A percentile compares a stretch with the other conserved stretches of the same genome.
Conservation (phyloP, 2,329 filamentous ascomycete genomes). For the Alternaria triticimaculans region DNA sequence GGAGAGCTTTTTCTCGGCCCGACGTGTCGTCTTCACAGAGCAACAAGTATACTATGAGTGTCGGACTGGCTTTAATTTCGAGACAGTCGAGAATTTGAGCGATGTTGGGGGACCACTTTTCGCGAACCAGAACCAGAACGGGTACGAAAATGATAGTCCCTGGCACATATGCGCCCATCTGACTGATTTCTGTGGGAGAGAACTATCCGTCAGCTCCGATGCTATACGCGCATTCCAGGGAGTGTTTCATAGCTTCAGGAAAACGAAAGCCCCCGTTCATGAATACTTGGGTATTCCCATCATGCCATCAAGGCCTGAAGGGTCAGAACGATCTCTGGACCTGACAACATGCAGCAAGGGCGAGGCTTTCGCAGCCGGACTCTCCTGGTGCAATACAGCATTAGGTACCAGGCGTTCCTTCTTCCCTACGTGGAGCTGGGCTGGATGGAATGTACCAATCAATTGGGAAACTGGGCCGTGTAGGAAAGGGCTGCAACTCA, state of each 20-base stretch:
- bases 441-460: neutral
- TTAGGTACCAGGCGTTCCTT: neutral
- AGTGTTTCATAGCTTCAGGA: neutral
- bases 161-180: neutral
- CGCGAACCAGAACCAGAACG: too few relatives aligned
- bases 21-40: neutral
- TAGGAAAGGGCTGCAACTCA: accelerated
- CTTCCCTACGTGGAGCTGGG: neutral
- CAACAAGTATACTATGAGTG: neutral
- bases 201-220: neutral
- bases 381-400: neutral
- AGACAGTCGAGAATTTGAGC: neutral
- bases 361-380: neutral
- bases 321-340: accelerated
- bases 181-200: neutral
- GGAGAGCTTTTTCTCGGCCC: neutral
- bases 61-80: neutral
- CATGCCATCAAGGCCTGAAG: neutral
- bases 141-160: accelerated
- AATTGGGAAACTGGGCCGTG: neutral
- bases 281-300: neutral
- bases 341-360: accelerated
- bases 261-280: accelerated
- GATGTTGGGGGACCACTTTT: too few relatives aligned
- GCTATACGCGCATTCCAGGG: neutral